Conservation (phyloP, 163 green algal genomes). For the Scenedesmus sp. region DNA sequence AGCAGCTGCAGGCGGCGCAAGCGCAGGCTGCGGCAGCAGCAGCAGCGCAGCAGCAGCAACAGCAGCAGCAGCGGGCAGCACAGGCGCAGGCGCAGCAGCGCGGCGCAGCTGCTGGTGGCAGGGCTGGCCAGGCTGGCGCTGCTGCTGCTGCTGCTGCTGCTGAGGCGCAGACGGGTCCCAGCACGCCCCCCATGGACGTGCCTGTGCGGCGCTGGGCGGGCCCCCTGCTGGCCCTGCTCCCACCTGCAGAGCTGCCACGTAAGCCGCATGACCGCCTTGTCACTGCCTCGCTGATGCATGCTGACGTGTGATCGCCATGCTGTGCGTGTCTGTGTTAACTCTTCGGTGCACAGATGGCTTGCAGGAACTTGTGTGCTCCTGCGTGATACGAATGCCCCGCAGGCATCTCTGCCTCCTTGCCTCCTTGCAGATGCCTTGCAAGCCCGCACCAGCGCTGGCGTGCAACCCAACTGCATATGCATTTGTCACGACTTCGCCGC, state of each 20-base stretch:
- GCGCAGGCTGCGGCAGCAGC: background rate
- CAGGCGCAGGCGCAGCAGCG: constrained; percentile 6
- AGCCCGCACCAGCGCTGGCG: background rate
- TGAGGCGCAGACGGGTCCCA: constrained; percentile 6
- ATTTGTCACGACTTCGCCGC: background rate
- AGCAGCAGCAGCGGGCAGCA: constrained; percentile 16
- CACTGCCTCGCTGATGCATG: background rate
- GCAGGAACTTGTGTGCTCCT: background rate
- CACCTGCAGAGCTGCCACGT: constrained; percentile 40
- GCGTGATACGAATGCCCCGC: too few relatives aligned
- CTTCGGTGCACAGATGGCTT: too few relatives aligned
- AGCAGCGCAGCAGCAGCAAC: background rate
- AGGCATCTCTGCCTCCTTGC: too few relatives aligned
- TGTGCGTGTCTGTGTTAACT: too few relatives aligned
- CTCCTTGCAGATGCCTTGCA: background rate
- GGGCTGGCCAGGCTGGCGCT: background rate
- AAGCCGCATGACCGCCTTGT: background rate
- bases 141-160: background rate
- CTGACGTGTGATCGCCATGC: background rate
- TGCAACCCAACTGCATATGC: background rate
- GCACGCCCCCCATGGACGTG: constrained; percentile 41
- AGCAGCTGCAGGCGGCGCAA: constrained; percentile 24
- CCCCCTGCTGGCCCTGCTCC: constrained; percentile 39
- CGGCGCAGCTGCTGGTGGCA: background rate
- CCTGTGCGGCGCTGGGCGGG: constrained; percentile 40